Base-by-base conservation (phyloP, 2,329 filamentous ascomycete genomes). In the Waltergamsia citrina region DNA sequence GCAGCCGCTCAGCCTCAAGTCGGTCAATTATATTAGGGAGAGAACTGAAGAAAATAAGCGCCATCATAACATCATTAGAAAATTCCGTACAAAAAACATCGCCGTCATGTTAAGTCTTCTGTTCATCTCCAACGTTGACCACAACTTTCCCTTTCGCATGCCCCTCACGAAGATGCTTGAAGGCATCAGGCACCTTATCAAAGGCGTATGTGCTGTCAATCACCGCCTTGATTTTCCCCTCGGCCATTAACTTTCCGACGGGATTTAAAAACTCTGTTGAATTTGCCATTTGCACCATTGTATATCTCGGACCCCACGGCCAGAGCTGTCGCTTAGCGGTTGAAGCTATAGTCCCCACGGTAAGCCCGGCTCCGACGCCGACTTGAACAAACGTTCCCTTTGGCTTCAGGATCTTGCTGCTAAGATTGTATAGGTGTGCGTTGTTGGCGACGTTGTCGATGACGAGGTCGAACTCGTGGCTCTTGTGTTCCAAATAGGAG, bases 131-230 rank as follows among this genome's bases (percentile, higher is more conserved):
- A 11, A 34, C 27, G 7, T 35, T 23, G 24, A 52, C 35, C 2
- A 54, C 32, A 26, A 53, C 43, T 39, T 55, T 54, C 1, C 50
- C 51, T 5, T 27, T 31, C 0, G 44, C 38, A 2, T 33, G 33
- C 6, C 44, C 46, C 12, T 35, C 23, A n/a, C 41, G 40, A 2
- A 50, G 37, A 35, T 44, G 44, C 16, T 26, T 33, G 19, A 44
- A 53, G 1, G 52, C 51, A 3, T 38, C 33, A 4, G 41, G 43
- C 3, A 41, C 47, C 2, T 49, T 36, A 0, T 43, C 38, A 21
- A 47, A 52, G 2, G 41, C 19, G 19, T 46, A 43, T 10, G 25
- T 38, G 18, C 38, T 36, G 22, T 54, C 49, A 7, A 53, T 35
- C 0, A 46, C 34, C 1, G 38, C 38, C 18, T 34, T 44, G 4